Base-by-base conservation (phyloP, 2,329 filamentous ascomycete genomes). In the Paecilomyces formosus region DNA sequence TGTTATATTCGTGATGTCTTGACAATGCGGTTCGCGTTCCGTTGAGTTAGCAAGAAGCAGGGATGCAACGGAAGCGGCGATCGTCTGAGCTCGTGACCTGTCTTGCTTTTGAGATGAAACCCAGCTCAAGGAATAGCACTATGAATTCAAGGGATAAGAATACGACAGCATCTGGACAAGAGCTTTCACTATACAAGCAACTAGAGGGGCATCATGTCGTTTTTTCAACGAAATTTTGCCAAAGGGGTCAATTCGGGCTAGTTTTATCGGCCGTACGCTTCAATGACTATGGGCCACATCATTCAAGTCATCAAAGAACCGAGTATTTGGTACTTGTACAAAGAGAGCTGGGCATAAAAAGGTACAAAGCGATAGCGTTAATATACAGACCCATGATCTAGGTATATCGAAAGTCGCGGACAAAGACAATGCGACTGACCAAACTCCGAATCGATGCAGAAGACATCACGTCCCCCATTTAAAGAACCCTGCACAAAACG, bases 401-500 rank as follows among this genome's bases (percentile, higher is more conserved):
- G 69, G 68, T 64, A 66, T 69, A 66, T 65, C 67, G 69, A 65
- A 63, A 65, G 65, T 70, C 66, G 65, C 69, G 65, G 65, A 66
- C 62, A 63, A 67, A 61, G 39, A 45, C 39, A 45, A 45, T 45
- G 63, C 66, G 68, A 72, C 68, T 62, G 67, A 67, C 70, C 68
- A 69, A 74, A 74, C 71, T 73, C 71, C 72, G 65, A 63, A 65
- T 63, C 64, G 68, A 69, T 72, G 72, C 70, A 71, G 69, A 66
- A 59, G 54, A 61, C 59, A 55, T 33, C 55, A 45, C 54, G 55
- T 60, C 53, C 60, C 55, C 50, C 55, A 21, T 54, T 13, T 55
- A 82, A 66, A 77, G 73, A 53, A 89, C 86, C 58, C 90, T 81
- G 77, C 89, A 94, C 58, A 96, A 75, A 60, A 91, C 79, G 74